These are phyloP conservation scores for Trypanosomatidae sp. DNA, from an alignment of 208 protist genomes.

Conservation along the genomic window DNA sequence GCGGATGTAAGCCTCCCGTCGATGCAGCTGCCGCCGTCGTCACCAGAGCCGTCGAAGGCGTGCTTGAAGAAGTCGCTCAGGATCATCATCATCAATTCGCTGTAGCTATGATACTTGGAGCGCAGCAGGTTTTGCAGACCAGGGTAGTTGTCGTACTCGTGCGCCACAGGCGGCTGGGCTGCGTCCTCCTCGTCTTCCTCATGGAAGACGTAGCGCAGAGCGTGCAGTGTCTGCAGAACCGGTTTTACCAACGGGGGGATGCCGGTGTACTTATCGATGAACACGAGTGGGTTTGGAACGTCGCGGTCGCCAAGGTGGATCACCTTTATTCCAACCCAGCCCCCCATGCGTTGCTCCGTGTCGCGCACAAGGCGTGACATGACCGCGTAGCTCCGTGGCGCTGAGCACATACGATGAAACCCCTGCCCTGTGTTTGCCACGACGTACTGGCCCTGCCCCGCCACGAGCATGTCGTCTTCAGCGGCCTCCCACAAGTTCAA, in stretches of 20 bases:
- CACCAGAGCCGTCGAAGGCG: constrained; percentile 93
- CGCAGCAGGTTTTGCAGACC: constrained; percentile 76
- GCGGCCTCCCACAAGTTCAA: constrained; percentile 94
- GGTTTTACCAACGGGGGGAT: constrained; percentile 94
- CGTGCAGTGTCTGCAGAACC: constrained; percentile 84
- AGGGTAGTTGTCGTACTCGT: constrained; percentile 55
- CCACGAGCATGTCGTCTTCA: constrained; percentile 93
- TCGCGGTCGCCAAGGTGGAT: constrained; percentile 98
- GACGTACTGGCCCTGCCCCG: constrained; percentile 52
- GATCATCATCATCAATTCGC: constrained; percentile 77
- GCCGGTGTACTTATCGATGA: constrained; percentile 99
- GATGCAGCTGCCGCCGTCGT: constrained; percentile 95
- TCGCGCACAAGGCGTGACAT: constrained; percentile 86
- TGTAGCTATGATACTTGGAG: constrained; percentile 72
- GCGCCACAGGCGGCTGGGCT: constrained; percentile 8
- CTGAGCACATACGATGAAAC: constrained; percentile 93
- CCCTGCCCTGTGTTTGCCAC: constrained; percentile 95
- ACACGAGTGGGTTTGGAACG: constrained; percentile 97
- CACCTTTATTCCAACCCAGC: constrained; percentile 96
- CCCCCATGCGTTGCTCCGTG: constrained; percentile 76
- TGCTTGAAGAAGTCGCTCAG: constrained; percentile 96
- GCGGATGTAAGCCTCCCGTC: constrained; percentile 97
- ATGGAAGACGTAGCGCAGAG: constrained; percentile 67
- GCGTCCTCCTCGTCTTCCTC: constrained; percentile 30
- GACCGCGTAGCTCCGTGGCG: constrained; percentile 75